Conservation (phyloP, 805 yeast species). For the Alloascoidea africana region DNA sequence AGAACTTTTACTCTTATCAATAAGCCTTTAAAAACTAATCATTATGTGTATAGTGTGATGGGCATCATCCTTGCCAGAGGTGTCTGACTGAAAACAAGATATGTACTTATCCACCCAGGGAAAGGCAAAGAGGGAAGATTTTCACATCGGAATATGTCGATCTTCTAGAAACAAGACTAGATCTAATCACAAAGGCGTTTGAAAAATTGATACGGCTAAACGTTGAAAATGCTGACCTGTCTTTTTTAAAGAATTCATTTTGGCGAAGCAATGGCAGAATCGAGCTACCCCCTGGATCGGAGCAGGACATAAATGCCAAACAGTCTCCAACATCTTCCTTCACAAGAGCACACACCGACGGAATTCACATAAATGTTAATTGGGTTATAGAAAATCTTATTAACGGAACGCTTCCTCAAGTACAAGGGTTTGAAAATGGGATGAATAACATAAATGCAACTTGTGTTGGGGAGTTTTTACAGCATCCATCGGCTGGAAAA, state of each 20-base stretch:
- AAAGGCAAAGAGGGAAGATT: slow-evolving; percentile 30
- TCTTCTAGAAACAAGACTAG: slow-evolving; percentile 37
- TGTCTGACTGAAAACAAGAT: slow-evolving; percentile 35
- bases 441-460: no score
- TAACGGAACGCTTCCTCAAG: not conserved
- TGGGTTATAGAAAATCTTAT: slow-evolving; percentile 1
- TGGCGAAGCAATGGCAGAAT: no score
- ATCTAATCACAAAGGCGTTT: slow-evolving; percentile 30
- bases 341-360: slow-evolving; percentile 30
- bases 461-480: no score
- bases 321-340: no score
- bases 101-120: slow-evolving; percentile 35
- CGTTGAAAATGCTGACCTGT: not conserved
- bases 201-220: slow-evolving; percentile 16
- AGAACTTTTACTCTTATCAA: no score
- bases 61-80: slow-evolving; percentile 27
- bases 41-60: no score
- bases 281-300: no score
- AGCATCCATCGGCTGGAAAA: no score
- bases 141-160: slow-evolving; percentile 46
- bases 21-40: no score
- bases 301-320: no score
- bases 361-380: not conserved
- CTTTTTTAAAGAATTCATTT: slow-evolving; percentile 2
- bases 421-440: no score